Evolutionary conservation across 495 filamentous ascomycete genomes (phyloP).

Genomic region (Lepraria neglecta): DNA sequence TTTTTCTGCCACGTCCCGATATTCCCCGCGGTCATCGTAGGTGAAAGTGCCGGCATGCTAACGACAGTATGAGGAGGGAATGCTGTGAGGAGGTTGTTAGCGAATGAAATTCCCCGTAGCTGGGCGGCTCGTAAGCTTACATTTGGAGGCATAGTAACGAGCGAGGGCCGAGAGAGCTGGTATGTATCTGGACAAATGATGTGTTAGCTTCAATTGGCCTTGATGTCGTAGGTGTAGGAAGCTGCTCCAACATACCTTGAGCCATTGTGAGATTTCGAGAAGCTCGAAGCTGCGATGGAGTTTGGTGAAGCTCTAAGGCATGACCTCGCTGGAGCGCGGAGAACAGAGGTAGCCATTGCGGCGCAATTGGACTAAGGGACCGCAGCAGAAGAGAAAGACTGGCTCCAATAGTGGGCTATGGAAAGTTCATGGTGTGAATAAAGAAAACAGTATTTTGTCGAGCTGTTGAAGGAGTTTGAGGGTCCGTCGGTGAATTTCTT

Average conservation of each 20-base stretch:
- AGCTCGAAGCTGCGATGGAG: constrained; percentile 16
- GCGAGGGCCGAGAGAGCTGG: constrained; percentile 56
- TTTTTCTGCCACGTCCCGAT: constrained; percentile 99
- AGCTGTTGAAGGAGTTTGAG: constrained; percentile 5
- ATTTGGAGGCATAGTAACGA: constrained; percentile 72
- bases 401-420: neutral
- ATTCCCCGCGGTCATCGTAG: constrained; percentile 94
- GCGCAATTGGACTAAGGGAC: neutral
- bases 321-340: constrained; percentile 22
- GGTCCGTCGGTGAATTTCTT: constrained; percentile 12
- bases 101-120: too few species aligned
- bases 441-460: neutral
- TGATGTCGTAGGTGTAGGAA: neutral
- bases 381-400: neutral
- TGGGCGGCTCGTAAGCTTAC: constrained; percentile 38
- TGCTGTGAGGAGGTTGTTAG: constrained; percentile 38
- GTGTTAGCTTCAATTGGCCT: neutral
- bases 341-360: constrained; percentile 25
- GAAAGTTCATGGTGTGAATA: neutral
- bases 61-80: constrained; percentile 92
- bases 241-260: constrained; percentile 13
- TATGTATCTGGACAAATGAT: constrained; percentile 26
- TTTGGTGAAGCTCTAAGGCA: constrained; percentile 21
- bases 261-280: constrained; percentile 19
- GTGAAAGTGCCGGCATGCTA: constrained; percentile 96